phyloP scores from a whole-genome alignment of 75 land plant species.

The Sequoiadendron giganteum region DNA sequence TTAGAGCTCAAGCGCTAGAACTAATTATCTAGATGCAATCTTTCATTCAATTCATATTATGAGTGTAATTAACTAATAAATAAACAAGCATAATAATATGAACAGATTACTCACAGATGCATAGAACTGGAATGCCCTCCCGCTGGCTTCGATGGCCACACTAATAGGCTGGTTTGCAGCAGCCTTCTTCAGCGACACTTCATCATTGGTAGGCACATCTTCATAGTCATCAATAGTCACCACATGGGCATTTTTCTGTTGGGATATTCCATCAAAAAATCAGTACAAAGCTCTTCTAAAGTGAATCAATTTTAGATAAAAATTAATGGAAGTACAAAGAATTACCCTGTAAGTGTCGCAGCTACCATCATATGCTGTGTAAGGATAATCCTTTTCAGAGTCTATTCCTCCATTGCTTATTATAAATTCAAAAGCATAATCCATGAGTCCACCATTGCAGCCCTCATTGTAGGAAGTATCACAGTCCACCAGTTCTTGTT shows the following conservation, averaged over 20 bases:
- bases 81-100: not conserved
- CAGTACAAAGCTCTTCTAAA: not conserved
- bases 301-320: not conserved
- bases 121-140: slow-evolving; percentile 58
- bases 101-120: slow-evolving; percentile 31
- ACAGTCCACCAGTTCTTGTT: slow-evolving; percentile 69
- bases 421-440: slow-evolving; percentile 58
- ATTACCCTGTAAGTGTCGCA: slow-evolving; percentile 46
- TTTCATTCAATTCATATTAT: not conserved
- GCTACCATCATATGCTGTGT: slow-evolving; percentile 40
- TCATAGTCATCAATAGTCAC: slow-evolving; percentile 68
- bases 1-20: too few species aligned
- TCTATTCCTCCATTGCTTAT: slow-evolving; percentile 66
- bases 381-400: slow-evolving; percentile 56
- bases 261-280: not conserved
- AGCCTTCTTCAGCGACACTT: slow-evolving; percentile 54
- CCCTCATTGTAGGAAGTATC: slow-evolving; percentile 50
- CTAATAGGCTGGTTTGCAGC: slow-evolving; percentile 65
- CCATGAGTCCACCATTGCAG: slow-evolving; percentile 73
- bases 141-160: slow-evolving; percentile 69
- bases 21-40: not conserved
- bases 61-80: not conserved
- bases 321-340: not conserved
- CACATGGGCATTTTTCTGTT: slow-evolving; percentile 55
- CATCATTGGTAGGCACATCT: slow-evolving; percentile 51